Percentiles rank a stretch among this genome's conserved stretches.
These are phyloP conservation scores for Tillandsia leiboldiana DNA, from an alignment of 176 grass and related monocot species.

Conservation along the genomic window DNA sequence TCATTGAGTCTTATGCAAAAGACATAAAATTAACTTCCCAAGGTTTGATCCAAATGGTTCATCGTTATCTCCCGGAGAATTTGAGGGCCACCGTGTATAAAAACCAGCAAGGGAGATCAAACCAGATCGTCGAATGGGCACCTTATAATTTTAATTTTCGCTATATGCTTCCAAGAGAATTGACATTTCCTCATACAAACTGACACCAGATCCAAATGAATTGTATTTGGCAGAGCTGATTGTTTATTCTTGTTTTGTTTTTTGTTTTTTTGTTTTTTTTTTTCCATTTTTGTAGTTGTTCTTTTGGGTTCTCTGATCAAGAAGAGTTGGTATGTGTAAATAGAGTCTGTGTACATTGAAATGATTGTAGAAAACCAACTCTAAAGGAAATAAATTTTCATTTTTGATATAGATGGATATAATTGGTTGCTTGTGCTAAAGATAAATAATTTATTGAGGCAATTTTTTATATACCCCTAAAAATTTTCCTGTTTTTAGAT, in stretches of 20 bases:
- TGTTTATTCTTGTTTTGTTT: too few species aligned
- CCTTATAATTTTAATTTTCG: conserved; percentile 70
- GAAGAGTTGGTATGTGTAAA: conserved; percentile 3
- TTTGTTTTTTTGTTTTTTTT: not conserved
- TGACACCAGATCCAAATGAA: conserved; percentile 5
- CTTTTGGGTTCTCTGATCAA: not conserved
- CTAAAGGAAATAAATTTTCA: not conserved
- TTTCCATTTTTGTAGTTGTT: not conserved
- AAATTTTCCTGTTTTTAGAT: too few species aligned
- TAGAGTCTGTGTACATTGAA: not conserved
- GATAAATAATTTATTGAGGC: not conserved
- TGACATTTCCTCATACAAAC: conserved; percentile 73
- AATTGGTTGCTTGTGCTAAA: not conserved
- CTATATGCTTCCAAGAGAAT: conserved; percentile 62
- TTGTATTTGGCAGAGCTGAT: not conserved
- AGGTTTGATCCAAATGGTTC: conserved; percentile 74
- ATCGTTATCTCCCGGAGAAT: conserved; percentile 67
- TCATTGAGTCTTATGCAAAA: conserved; percentile 72
- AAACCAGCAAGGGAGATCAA: conserved; percentile 61
- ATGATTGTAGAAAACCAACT: not conserved
- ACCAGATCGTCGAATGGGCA: conserved; percentile 83
- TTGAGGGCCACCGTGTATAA: conserved; percentile 70
- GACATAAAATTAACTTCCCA: conserved; percentile 71
- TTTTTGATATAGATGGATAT: not conserved
- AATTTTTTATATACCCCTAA: too few species aligned